Percentiles rank a stretch among this genome's conserved stretches.
Evolutionary conservation across 2,329 filamentous ascomycete species (phyloP).

Genomic region (Fusarium floridanum): DNA sequence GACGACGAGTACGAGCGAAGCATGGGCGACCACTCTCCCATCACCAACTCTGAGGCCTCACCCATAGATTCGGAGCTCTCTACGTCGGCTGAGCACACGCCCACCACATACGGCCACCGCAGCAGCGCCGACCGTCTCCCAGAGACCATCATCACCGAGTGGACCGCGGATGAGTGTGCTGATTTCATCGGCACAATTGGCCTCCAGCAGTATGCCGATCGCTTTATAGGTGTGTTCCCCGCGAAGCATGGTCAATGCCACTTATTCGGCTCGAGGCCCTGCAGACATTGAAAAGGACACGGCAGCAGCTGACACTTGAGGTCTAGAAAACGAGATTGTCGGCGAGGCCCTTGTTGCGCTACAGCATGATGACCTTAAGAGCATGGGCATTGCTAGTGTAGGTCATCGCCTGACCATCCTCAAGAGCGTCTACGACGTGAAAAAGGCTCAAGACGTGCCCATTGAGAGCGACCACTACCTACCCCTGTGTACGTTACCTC

Average conservation of each 20-base stretch:
- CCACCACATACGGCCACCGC: constrained; percentile 80
- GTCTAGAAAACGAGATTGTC: constrained; percentile 89
- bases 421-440: constrained; percentile 96
- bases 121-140: constrained; percentile 75
- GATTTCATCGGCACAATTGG: constrained; percentile 88
- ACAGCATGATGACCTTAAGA: constrained; percentile 92
- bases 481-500: constrained; percentile 76
- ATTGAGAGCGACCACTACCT: constrained; percentile 95
- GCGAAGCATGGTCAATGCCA: not conserved
- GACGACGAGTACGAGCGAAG: constrained; percentile 87
- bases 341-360: constrained; percentile 91
- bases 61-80: constrained; percentile 79
- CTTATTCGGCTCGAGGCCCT: not conserved
- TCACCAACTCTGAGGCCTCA: constrained; percentile 76
- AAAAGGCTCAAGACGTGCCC: constrained; percentile 91
- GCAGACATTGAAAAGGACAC: not conserved
- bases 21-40: constrained; percentile 75
- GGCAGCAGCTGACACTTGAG: constrained; percentile 34
- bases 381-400: constrained; percentile 92
- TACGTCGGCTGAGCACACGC: constrained; percentile 79
- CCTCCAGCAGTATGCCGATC: constrained; percentile 83
- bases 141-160: constrained; percentile 82
- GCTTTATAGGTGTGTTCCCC: constrained; percentile 79
- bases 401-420: constrained; percentile 95
- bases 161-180: constrained; percentile 88